These are phyloP conservation scores for Candida hispaniensis DNA, from an alignment of 805 yeast species.

Conservation along the genomic window DNA sequence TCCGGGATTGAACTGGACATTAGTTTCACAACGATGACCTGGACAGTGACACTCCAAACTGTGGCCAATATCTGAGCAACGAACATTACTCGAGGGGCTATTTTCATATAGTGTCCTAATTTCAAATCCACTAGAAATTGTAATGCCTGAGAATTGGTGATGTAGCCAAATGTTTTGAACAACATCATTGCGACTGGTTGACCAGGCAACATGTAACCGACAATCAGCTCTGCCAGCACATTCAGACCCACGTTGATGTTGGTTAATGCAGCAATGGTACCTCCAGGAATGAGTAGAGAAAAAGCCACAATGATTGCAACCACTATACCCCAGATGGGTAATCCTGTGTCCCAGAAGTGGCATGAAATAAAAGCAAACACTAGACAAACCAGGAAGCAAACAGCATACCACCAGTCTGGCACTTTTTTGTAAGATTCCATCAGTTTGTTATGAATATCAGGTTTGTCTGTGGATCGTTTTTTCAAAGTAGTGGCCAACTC, in stretches of 20 bases:
- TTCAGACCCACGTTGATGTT: slow-evolving; percentile 49
- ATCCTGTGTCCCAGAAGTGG: slow-evolving; percentile 35
- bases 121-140: slow-evolving; percentile 47
- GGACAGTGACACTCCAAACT: slow-evolving; percentile 36
- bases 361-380: slow-evolving; percentile 35
- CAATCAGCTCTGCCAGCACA: slow-evolving; percentile 52
- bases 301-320: slow-evolving; percentile 44
- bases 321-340: slow-evolving; percentile 53
- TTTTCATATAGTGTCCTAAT: slow-evolving; percentile 52
- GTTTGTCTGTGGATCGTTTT: slow-evolving; percentile 34
- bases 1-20: slow-evolving; percentile 31
- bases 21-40: slow-evolving; percentile 36
- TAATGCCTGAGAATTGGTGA: slow-evolving; percentile 44
- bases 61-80: slow-evolving; percentile 39
- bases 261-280: slow-evolving; percentile 51
- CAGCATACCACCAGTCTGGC: slow-evolving; percentile 52
- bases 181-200: slow-evolving; percentile 51
- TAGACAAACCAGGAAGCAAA: slow-evolving; percentile 38
- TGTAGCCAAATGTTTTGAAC: slow-evolving; percentile 49
- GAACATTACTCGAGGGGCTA: slow-evolving; percentile 53
- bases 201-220: slow-evolving; percentile 57
- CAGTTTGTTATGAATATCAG: slow-evolving; percentile 45
- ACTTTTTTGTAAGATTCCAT: slow-evolving; percentile 50
- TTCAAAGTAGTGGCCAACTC: slow-evolving; percentile 42
- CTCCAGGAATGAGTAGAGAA: slow-evolving; percentile 49